Evolutionary conservation across 306 rosid genomes (phyloP), one percentile per base, ranked within the genome.

Genomic region (Boehmeria nivea): DNA sequence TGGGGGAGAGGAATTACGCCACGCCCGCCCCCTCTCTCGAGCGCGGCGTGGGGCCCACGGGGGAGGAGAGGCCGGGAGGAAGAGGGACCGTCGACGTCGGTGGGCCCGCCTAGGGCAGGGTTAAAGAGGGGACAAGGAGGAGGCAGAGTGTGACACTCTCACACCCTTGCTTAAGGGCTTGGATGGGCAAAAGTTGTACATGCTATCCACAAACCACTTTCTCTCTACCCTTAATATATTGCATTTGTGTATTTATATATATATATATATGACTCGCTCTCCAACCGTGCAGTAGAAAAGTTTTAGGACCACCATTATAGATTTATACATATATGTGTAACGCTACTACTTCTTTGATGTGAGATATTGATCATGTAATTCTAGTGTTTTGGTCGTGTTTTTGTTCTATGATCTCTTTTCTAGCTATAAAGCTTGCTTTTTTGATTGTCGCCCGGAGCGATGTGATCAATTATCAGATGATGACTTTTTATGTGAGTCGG

Each of bases 61-160:
- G 6, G 4, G 31, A 13, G 16, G 53, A 10, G 45, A 14, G 45
- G 17, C 7, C 5, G 38, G 11, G 38, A 33, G 51, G 10, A 20
- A 8, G 51, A 1, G 18, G 4, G 14, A 26, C 3, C 4, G 34
- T 13, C 20, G 13, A 27, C 6, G 17, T 55, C 60, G 37, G 60
- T 12, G 8, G 24, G 60, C 9, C 17, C 51, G 64, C n/a, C 69
- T 58, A 25, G 21, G 77, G 82, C 54, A 59, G 45, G 57, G 69
- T 21, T 63, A 77, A 82, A 71, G 80, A 63, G 78, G 75, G 57
- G 86, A 79, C 40, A 43, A 11, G 64, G 73, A 62, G 47, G 44
- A 28, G 64, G 54, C 37, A 38, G 62, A 43, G 34, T 54, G 34
- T 64, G n/a, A 51, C 27, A n/a, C 16, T 40, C 17, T 40, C 45